Base-by-base conservation (phyloP, 2,329 filamentous ascomycete species). In the Tolypocladium capitatum region DNA sequence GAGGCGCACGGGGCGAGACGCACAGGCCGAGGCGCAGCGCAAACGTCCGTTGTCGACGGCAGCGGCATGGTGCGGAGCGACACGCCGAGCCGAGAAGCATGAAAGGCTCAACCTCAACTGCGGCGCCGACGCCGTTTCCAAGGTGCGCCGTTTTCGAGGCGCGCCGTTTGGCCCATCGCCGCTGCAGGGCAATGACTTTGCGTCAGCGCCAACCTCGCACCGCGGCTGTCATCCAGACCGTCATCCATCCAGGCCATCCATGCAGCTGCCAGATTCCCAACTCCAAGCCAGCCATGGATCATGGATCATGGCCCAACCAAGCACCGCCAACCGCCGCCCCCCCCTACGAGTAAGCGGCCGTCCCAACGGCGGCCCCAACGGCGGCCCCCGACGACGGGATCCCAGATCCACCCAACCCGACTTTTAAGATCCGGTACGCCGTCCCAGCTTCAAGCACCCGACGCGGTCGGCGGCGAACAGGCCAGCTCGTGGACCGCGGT, bases 331-430 rank as follows among this genome's bases (percentile, higher is more conserved):
- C n/a, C n/a, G n/a, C n/a, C n/a, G n/a, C n/a, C n/a, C n/a, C n/a
- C n/a, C n/a, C n/a, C n/a, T n/a, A n/a, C n/a, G n/a, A n/a, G n/a
- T n/a, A n/a, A n/a, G n/a, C n/a, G n/a, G 5, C 24, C 24, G 5
- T 5, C 21, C 28, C 24, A 31, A 46, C 27, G 35, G 27, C 34
- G 35, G 45, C 40, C 46, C 32, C 46, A 24, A 32, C 38, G 9
- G 20, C 46, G 46, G 46, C n/a, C n/a, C n/a, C n/a, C n/a, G n/a
- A n/a, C n/a, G n/a, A n/a, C n/a, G n/a, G 46, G 43, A 43, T 31
- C 34, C 48, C 51, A 49, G 47, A 51, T 49, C 45, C 49, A 48
- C 45, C 46, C 41, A 46, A 46, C 43, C 46, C 41, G 47, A 46
- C 43, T 27, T 43, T 43, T 43, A 28, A 47, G 46, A 47, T 48